These are phyloP conservation scores for Linnemannia exigua DNA, from an alignment of 192 early-diverging fungal genomes.

Conservation along the genomic window DNA sequence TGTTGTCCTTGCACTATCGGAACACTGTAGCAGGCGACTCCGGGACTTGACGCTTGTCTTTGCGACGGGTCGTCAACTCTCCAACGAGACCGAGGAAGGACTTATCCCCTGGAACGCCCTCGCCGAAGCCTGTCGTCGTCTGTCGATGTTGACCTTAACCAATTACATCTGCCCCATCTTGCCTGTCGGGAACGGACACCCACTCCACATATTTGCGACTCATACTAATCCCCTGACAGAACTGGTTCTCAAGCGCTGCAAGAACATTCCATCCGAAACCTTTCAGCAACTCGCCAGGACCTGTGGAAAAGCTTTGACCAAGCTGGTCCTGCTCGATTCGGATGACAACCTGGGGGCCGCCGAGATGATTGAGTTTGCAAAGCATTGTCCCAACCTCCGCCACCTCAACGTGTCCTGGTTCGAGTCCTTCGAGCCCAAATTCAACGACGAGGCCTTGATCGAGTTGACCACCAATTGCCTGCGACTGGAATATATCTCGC, in stretches of 20 bases:
- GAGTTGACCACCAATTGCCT: conserved; percentile 48
- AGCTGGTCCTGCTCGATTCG: conserved; percentile 51
- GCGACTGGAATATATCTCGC: conserved; percentile 55
- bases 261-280: conserved; percentile 46
- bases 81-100: conserved; percentile 48
- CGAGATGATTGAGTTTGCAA: conserved; percentile 55
- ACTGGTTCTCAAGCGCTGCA: conserved; percentile 55
- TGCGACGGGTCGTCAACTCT: conserved; percentile 50
- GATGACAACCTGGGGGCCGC: conserved; percentile 43
- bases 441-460: conserved; percentile 49
- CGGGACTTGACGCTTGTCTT: conserved; percentile 49
- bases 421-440: conserved; percentile 37
- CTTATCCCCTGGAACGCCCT: conserved; percentile 52
- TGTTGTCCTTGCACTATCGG: conserved; percentile 50
- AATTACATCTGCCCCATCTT: conserved; percentile 50
- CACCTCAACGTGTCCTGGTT: conserved; percentile 54
- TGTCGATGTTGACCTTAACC: conserved; percentile 45
- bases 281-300: conserved; percentile 47
- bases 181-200: conserved; percentile 40
- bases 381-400: conserved; percentile 46
- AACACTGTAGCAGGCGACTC: conserved; percentile 51
- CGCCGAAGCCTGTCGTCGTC: conserved; percentile 53
- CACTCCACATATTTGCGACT: conserved; percentile 50
- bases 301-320: conserved; percentile 52
- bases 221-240: conserved; percentile 50